Evolutionary conservation across 73 alveolate species (phyloP), one percentile per base, ranked within the genome.

Genomic region (Uronychia setigera): DNA sequence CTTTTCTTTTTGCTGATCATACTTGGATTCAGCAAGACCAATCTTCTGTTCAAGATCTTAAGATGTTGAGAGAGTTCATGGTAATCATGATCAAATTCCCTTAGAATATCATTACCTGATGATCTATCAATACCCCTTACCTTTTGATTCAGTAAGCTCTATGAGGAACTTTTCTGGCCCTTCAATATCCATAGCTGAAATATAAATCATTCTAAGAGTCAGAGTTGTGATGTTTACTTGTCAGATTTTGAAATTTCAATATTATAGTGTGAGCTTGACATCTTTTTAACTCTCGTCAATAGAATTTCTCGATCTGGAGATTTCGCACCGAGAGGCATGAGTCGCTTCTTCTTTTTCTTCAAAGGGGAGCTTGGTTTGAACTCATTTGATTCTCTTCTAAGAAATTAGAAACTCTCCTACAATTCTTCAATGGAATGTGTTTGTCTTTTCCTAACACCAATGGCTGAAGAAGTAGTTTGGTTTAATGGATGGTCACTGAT

Each of bases 161-260:
- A 89, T 79, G 25, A 81, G 59, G 32, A 86, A 83, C 1, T 82
- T 79, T 35, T 90, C 92, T 26, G 93, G 93, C 31, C 85, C 86
- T 75, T 85, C 96, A 9, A 80, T 87, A 60, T 90, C 93, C 35
- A 78, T 34, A 13, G 93, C 91, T 35, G 90, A 82, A 26, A 90
- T 90, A 35, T 57, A 79, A 19, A 90, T n/a, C 46, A 76, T 14
- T n/a, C 26, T 78, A 29, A n/a, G n/a, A n/a, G n/a, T n/a, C n/a
- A n/a, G n/a, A n/a, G n/a, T n/a, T n/a, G n/a, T n/a, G n/a, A n/a
- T n/a, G n/a, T n/a, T n/a, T n/a, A n/a, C n/a, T n/a, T n/a, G 83
- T 86, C 81, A 29, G 78, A 77, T 0, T 81, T 57, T 0, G 85
- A 83, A 30, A 90, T 90, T 34, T 90, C 92, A 1, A 90, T 85